A percentile compares a stretch with the other conserved stretches of the same genome.
Conservation (phyloP, 192 early-diverging fungal species). For the Backusella circina region DNA sequence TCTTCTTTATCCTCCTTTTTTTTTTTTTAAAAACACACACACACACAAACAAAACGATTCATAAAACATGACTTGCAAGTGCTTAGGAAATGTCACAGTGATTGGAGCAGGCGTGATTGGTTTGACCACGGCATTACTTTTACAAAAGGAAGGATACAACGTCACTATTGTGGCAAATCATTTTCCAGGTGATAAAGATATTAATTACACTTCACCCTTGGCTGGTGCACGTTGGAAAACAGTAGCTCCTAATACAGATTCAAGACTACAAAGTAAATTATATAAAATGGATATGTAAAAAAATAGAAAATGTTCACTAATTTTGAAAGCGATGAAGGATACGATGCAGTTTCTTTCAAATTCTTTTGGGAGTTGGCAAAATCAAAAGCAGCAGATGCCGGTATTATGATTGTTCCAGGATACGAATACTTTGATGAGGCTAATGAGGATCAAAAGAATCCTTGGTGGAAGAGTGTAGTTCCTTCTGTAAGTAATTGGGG, state of each 20-base stretch:
- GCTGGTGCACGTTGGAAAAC: conserved; percentile 48
- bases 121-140: conserved; percentile 64
- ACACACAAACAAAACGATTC: too few species aligned
- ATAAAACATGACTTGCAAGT: background rate
- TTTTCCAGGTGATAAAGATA: conserved; percentile 49
- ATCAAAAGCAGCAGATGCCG: conserved; percentile 33
- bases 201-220: conserved; percentile 51
- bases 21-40: background rate
- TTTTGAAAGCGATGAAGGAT: too few species aligned
- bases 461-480: conserved; percentile 46
- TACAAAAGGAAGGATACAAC: conserved; percentile 53
- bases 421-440: conserved; percentile 38
- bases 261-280: conserved; percentile 34
- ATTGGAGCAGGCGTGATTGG: conserved; percentile 77
- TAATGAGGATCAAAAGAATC: conserved; percentile 12
- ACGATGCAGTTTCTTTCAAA: conserved; percentile 38
- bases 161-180: conserved; percentile 61
- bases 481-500: conserved; percentile 36
- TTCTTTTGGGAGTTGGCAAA: conserved; percentile 39
- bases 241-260: conserved; percentile 31
- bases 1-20: background rate
- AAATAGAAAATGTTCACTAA: too few species aligned
- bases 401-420: conserved; percentile 32
- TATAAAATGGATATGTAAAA: too few species aligned
- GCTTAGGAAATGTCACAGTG: conserved; percentile 32